Percentiles rank a stretch among this genome's conserved stretches.
These are phyloP conservation scores for Capsella rubella DNA, from an alignment of 441 rosid species.

Conservation along the genomic window DNA sequence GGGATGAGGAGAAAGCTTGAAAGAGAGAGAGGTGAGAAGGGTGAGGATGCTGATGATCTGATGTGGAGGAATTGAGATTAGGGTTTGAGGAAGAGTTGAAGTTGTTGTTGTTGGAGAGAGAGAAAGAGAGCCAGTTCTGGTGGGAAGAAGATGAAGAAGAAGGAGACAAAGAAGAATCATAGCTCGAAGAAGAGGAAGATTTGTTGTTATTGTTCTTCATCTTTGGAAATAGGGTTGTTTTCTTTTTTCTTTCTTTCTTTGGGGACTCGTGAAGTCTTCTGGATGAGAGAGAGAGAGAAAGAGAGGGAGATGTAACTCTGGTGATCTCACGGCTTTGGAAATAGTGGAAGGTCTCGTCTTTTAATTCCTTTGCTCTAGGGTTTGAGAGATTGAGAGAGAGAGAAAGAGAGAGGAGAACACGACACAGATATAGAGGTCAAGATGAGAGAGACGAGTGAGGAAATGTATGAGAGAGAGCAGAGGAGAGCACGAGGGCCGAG, in stretches of 20 bases:
- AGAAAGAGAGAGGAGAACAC: conserved; percentile 34
- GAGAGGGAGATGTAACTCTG: conserved; percentile 15
- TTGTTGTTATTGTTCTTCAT: conserved; percentile 52
- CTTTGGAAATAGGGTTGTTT: conserved; percentile 37
- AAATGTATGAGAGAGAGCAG: conserved; percentile 39
- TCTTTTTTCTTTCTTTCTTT: conserved; percentile 3
- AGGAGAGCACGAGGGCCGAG: conserved; percentile 45
- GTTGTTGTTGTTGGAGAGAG: conserved; percentile 63
- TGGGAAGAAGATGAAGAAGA: conserved; percentile 50
- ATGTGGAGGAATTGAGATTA: conserved; percentile 39
- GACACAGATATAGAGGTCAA: conserved; percentile 77
- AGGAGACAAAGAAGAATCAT: conserved; percentile 51
- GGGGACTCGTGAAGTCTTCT: conserved; percentile 46
- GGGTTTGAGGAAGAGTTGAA: conserved; percentile 44
- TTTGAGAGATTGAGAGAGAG: conserved; percentile 40
- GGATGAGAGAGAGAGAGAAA: conserved; percentile 26
- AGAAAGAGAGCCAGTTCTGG: conserved; percentile 77
- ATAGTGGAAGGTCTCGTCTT: conserved; percentile 50
- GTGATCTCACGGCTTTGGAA: conserved; percentile 50
- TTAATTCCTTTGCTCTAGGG: conserved; percentile 36
- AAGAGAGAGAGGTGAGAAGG: conserved; percentile 63
- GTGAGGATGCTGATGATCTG: conserved; percentile 41
- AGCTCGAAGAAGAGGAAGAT: conserved; percentile 44
- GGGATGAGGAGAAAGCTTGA: conserved; percentile 56
- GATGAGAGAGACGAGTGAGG: conserved; percentile 44